phyloP scores from a whole-genome alignment of 305 asterid genomes.

The Fraxinus platypoda region DNA sequence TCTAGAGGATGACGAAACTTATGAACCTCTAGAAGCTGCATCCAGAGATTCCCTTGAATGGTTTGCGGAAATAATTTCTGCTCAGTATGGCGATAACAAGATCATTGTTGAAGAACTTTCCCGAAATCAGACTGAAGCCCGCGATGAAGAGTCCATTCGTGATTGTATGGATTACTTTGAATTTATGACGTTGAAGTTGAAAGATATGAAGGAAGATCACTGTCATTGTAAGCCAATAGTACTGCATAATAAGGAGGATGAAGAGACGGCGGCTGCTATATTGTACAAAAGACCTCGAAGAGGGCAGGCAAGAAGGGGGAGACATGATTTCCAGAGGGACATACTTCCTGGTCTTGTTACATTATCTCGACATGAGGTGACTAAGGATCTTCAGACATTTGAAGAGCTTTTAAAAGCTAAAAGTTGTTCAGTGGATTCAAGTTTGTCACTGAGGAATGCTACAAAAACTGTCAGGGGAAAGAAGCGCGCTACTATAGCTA shows the following conservation, averaged over 20 bases:
- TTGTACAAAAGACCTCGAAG: conserved; percentile 38
- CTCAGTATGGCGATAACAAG: conserved; percentile 19
- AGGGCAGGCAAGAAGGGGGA: conserved; percentile 62
- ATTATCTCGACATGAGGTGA: conserved; percentile 60
- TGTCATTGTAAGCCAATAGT: conserved; percentile 22
- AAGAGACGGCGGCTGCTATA: conserved; percentile 25
- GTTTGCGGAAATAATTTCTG: conserved; percentile 52
- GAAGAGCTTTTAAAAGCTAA: conserved; percentile 54
- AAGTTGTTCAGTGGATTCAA: conserved; percentile 34
- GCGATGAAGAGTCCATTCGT: conserved; percentile 36
- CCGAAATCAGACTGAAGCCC: not conserved
- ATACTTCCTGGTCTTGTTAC: conserved; percentile 66
- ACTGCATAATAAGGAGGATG: conserved; percentile 25
- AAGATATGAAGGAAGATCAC: conserved; percentile 49
- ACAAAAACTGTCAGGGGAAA: conserved; percentile 43
- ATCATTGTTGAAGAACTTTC: not conserved
- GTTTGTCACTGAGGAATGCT: conserved; percentile 31
- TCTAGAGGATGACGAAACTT: conserved; percentile 5
- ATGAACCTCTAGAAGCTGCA: conserved; percentile 20
- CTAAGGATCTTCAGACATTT: conserved; percentile 70
- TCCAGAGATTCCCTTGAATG: conserved; percentile 40
- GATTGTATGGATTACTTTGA: conserved; percentile 68
- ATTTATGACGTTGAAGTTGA: conserved; percentile 60
- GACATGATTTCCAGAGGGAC: conserved; percentile 75
- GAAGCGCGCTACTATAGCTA: conserved; percentile 34